Percentiles rank a stretch among this genome's conserved stretches.
Evolutionary conservation across 176 grass and related monocot species (phyloP).

Genomic region (Carex myosuroides): DNA sequence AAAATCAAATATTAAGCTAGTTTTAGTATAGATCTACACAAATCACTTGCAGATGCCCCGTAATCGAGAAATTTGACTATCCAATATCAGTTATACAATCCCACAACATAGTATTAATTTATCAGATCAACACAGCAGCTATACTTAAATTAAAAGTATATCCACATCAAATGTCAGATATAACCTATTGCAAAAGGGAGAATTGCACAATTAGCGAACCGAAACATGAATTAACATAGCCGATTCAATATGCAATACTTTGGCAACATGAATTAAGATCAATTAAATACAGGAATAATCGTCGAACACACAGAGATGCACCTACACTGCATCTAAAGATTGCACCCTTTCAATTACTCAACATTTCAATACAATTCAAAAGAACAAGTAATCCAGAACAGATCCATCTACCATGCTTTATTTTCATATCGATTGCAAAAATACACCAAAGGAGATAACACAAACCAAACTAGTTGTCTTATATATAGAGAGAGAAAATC

Average conservation of each 20-base stretch:
- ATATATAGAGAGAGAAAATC: constrained; percentile 16
- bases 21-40: not conserved
- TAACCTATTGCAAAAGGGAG: not conserved
- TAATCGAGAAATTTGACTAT: not conserved
- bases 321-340: not conserved
- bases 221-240: not conserved
- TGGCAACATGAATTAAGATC: not conserved
- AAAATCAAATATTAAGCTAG: not conserved
- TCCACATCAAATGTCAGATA: not conserved
- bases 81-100: not conserved
- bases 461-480: constrained; percentile 2
- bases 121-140: not conserved
- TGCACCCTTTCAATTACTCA: not conserved
- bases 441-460: not conserved
- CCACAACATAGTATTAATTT: not conserved
- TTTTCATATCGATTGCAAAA: not conserved
- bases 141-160: not conserved
- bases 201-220: not conserved
- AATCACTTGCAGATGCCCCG: not conserved
- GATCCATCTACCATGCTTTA: constrained; percentile 27
- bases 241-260: not conserved
- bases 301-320: not conserved
- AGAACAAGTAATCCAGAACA: not conserved
- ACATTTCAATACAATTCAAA: constrained; percentile 6
- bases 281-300: not conserved